A percentile compares a stretch with the other conserved stretches of the same genome.
These are phyloP conservation scores for Pseudognaphalium luteoalbum DNA, from an alignment of 129 eudicot species.

Conservation along the genomic window DNA sequence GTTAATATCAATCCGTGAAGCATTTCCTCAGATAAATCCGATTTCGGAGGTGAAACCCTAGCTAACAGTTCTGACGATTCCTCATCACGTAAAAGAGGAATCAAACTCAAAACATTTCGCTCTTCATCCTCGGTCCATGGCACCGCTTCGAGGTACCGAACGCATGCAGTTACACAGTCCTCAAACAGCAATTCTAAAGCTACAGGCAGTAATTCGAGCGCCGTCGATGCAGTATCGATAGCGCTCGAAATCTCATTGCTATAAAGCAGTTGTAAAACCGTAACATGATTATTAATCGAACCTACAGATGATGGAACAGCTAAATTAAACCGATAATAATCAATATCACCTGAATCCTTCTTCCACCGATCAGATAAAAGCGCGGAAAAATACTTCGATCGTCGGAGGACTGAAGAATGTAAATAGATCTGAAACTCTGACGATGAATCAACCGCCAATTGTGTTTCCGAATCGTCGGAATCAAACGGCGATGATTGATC, in stretches of 20 bases:
- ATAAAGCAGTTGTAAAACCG: conserved; percentile 66
- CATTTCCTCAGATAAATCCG: conserved; percentile 66
- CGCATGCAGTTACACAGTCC: conserved; percentile 73
- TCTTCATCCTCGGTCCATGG: conserved; percentile 97
- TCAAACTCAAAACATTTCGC: conserved; percentile 41
- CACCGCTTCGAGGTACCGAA: conserved; percentile 74
- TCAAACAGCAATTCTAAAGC: conserved; percentile 80
- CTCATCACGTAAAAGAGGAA: conserved; percentile 60
- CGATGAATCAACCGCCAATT: conserved; percentile 32
- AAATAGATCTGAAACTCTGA: conserved; percentile 58
- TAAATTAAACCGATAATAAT: conserved; percentile 40
- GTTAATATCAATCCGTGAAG: conserved; percentile 60
- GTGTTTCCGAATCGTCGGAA: conserved; percentile 41
- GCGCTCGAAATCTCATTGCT: conserved; percentile 42
- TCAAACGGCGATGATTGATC: conserved; percentile 45
- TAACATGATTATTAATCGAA: conserved; percentile 49
- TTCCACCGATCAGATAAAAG: conserved; percentile 86
- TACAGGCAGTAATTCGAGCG: conserved; percentile 61
- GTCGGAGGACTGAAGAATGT: conserved; percentile 54
- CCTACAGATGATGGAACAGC: conserved; percentile 43
- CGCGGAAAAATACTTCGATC: conserved; percentile 71
- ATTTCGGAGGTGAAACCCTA: conserved; percentile 58
- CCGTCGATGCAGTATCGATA: conserved; percentile 42
- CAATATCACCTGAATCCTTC: conserved; percentile 32
- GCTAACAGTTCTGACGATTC: conserved; percentile 64